Evolutionary conservation across 345 rosid species (phyloP).

Genomic region (Camelina hispida): DNA sequence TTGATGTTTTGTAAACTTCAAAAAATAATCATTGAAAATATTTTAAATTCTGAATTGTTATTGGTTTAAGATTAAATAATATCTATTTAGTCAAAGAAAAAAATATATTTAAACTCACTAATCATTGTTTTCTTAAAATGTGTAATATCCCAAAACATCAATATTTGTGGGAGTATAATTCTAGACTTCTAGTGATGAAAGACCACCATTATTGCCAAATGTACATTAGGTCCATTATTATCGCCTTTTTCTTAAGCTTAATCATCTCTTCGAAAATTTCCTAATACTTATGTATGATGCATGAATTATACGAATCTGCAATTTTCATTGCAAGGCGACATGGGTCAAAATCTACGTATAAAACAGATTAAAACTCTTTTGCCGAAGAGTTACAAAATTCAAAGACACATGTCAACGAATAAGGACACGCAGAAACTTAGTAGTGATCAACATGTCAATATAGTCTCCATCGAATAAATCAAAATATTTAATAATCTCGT

Average conservation of each 20-base stretch:
- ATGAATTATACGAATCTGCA: not conserved
- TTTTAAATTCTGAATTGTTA: too few species aligned
- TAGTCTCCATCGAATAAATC: conserved; percentile 36
- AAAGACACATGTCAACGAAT: conserved; percentile 36
- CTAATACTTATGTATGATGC: not conserved
- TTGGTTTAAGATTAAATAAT: too few species aligned
- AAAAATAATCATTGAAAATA: too few species aligned
- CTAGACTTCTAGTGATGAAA: conserved; percentile 35
- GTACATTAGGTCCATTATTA: conserved; percentile 23
- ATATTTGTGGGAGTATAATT: too few species aligned
- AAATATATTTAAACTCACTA: too few species aligned
- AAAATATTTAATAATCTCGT: conserved; percentile 28
- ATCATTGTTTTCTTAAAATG: too few species aligned
- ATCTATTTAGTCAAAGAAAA: too few species aligned
- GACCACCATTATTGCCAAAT: conserved; percentile 34
- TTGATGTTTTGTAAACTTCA: too few species aligned
- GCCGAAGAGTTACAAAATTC: not conserved
- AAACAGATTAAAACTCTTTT: conserved; percentile 19
- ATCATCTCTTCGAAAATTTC: not conserved
- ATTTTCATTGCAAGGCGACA: not conserved
- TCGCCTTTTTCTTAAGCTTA: not conserved
- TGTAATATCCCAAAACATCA: too few species aligned
- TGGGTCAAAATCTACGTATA: not conserved
- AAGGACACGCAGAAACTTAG: conserved; percentile 28
- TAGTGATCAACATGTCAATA: conserved; percentile 48